These are phyloP conservation scores for Pochonia chlamydosporia DNA, from an alignment of 2,329 filamentous ascomycete genomes.

Conservation along the genomic window DNA sequence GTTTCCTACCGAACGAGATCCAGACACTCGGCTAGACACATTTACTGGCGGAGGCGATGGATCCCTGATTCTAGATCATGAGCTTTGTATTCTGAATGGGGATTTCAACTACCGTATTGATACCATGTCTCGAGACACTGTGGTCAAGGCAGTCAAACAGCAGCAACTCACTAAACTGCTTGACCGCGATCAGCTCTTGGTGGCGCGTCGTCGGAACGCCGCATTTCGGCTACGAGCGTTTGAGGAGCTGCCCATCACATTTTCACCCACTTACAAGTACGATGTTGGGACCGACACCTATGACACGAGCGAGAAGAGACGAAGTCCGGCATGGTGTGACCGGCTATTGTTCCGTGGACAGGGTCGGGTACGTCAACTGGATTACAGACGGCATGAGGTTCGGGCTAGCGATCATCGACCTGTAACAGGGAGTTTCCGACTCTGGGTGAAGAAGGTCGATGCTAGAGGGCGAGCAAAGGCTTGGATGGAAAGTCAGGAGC, in stretches of 20 bases:
- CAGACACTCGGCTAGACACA: slow-evolving; percentile 63
- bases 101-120: slow-evolving; percentile 98
- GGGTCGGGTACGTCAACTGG: slow-evolving; percentile 77
- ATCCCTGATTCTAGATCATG: slow-evolving; percentile 90
- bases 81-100: slow-evolving; percentile 93
- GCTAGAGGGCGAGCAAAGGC: slow-evolving; percentile 56
- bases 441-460: slow-evolving; percentile 78
- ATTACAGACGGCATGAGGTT: slow-evolving; percentile 86
- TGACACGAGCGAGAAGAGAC: slow-evolving; percentile 89
- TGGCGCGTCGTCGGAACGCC: slow-evolving; percentile 83
- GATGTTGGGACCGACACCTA: slow-evolving; percentile 93
- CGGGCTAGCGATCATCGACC: slow-evolving; percentile 88
- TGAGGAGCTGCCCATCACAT: slow-evolving; percentile 83
- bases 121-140: slow-evolving; percentile 89
- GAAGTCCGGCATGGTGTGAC: slow-evolving; percentile 95
- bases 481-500: slow-evolving; percentile 69
- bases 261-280: slow-evolving; percentile 97
- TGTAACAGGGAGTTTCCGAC: slow-evolving; percentile 77
- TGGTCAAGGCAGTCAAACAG: slow-evolving; percentile 76
- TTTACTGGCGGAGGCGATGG: slow-evolving; percentile 93
- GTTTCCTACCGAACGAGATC: slow-evolving; percentile 67
- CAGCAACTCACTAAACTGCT: slow-evolving; percentile 81
- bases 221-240: slow-evolving; percentile 85
- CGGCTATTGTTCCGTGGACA: slow-evolving; percentile 79
- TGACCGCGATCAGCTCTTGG: slow-evolving; percentile 87